Evolutionary conservation across 2,329 filamentous ascomycete genomes (phyloP).

Genomic region (Cryphonectria naterciae): DNA sequence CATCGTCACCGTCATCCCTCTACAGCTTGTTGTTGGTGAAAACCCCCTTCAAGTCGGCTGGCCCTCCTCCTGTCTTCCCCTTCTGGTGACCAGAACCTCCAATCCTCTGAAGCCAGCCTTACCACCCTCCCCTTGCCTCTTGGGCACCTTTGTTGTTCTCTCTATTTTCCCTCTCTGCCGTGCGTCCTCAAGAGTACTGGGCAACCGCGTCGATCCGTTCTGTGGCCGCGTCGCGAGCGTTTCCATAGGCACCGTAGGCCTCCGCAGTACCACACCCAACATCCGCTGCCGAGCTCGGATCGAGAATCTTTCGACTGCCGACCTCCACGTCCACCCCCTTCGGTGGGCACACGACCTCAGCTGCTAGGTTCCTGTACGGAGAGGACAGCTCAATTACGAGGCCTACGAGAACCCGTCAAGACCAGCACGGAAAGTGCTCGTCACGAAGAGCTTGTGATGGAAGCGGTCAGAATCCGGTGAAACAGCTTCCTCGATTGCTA

Average conservation of each 20-base stretch:
- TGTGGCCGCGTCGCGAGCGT: not conserved
- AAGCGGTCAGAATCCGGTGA: not conserved
- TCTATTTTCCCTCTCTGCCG: not conserved
- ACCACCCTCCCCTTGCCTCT: conserved; percentile 8
- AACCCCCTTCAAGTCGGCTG: conserved; percentile 9
- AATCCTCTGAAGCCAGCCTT: conserved; percentile 4
- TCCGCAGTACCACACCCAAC: conserved; percentile 19
- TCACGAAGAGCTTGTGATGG: conserved; percentile 7
- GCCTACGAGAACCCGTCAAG: not conserved
- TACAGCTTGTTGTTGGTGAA: conserved; percentile 2
- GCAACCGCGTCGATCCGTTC: not conserved
- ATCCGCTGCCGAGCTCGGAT: conserved; percentile 1
- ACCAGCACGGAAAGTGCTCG: conserved; percentile 2
- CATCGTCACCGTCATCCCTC: not conserved
- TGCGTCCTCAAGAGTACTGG: not conserved
- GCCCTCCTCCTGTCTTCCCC: conserved; percentile 11
- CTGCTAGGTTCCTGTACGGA: not conserved
- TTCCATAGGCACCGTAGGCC: conserved; percentile 8
- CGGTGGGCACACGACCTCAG: not conserved
- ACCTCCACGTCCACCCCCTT: not conserved
- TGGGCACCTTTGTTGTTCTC: conserved; percentile 10
- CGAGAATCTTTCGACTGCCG: conserved; percentile 9
- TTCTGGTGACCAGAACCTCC: conserved; percentile 21
- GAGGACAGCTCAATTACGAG: not conserved
- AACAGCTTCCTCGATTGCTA: not conserved